phyloP scores from a whole-genome alignment of 352 stramenopile genomes.

The Phytophthora hibernalis region DNA sequence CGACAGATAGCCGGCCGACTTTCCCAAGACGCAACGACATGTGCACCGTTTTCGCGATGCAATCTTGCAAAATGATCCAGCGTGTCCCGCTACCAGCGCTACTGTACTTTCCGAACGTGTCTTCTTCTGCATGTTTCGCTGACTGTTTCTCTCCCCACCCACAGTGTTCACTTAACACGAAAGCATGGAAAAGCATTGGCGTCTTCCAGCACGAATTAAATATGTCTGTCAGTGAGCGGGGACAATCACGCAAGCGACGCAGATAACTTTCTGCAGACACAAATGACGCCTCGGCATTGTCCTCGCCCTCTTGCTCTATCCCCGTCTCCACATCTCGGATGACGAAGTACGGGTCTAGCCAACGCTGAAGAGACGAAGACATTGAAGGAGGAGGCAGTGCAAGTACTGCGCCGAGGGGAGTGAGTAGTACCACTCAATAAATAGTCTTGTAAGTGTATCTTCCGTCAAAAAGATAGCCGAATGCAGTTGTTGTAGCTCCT shows the following conservation, averaged over 20 bases:
- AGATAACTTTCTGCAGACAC: slow-evolving; percentile 37
- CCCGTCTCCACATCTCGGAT: slow-evolving; percentile 43
- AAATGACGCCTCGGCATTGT: slow-evolving; percentile 36
- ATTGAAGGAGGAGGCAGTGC: slow-evolving; percentile 64
- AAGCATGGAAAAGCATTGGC: slow-evolving; percentile 71
- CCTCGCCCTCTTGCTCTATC: slow-evolving; percentile 39
- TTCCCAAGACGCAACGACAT: slow-evolving; percentile 76
- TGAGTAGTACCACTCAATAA: slow-evolving; percentile 88
- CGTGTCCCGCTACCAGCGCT: slow-evolving; percentile 63
- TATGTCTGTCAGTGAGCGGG: slow-evolving; percentile 46
- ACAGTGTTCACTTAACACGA: slow-evolving; percentile 73
- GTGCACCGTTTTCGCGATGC: slow-evolving; percentile 75
- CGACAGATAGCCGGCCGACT: slow-evolving; percentile 65
- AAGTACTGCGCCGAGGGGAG: slow-evolving; percentile 68
- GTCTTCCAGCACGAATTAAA: slow-evolving; percentile 74
- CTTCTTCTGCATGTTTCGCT: slow-evolving; percentile 76
- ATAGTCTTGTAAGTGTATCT: slow-evolving; percentile 59
- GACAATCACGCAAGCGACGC: slow-evolving; percentile 49
- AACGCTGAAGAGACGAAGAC: slow-evolving; percentile 82
- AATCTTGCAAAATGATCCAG: slow-evolving; percentile 79
- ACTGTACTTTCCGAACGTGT: slow-evolving; percentile 73
- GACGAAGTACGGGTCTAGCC: slow-evolving; percentile 69
- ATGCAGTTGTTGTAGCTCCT: slow-evolving; percentile 76
- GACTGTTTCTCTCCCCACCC: slow-evolving; percentile 67
- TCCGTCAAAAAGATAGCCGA: slow-evolving; percentile 61